Evolutionary conservation across 177 flowering plant species (phyloP), one percentile per base, ranked within the genome.

Genomic region (Vitis hybrid): DNA sequence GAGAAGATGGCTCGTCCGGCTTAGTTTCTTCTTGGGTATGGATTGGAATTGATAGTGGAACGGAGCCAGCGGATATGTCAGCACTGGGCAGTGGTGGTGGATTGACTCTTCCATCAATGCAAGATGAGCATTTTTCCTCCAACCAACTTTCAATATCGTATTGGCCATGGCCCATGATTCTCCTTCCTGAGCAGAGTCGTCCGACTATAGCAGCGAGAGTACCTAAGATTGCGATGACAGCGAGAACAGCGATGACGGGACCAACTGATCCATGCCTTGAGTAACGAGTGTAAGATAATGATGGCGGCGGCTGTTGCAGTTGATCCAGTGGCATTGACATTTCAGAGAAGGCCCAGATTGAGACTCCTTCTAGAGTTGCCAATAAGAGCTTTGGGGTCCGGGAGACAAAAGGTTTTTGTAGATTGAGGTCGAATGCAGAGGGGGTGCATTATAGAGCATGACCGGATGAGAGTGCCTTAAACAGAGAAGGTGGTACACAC

Each of bases 151-250:
- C 80, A 0, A 80, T 29, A 55, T 80, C 80, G 15, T 72, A 77
- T 15, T 74, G 70, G 5, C 74, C 81, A 19, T 64, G 72, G 0
- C 82, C 79, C 80, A 84, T 76, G 74, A 84, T 76, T 55, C 58
- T 66, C 72, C 74, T 72, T 1, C 87, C 82, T 1, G 82, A 75
- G 68, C 87, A 84, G 19, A 84, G 72, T 73, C 81, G 68, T 16
- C 85, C 84, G 3, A 80, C 52, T 71, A 84, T 61, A 16, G 51
- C 79, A 1, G 85, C 85, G 1, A 78, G 16, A 1, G 70, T 62
- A 50, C 83, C 77, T 3, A 84, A 65, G 55, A 84, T 58, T 2
- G 67, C 29, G 55, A 80, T 66, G 71, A 82, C 75, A 1, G 73
- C 80, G 3, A 82, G 76, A 14, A 79, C 86, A 0, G 70, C 84